phyloP scores from a whole-genome alignment of 2,329 filamentous ascomycete genomes.

The Fusarium multiceps region DNA sequence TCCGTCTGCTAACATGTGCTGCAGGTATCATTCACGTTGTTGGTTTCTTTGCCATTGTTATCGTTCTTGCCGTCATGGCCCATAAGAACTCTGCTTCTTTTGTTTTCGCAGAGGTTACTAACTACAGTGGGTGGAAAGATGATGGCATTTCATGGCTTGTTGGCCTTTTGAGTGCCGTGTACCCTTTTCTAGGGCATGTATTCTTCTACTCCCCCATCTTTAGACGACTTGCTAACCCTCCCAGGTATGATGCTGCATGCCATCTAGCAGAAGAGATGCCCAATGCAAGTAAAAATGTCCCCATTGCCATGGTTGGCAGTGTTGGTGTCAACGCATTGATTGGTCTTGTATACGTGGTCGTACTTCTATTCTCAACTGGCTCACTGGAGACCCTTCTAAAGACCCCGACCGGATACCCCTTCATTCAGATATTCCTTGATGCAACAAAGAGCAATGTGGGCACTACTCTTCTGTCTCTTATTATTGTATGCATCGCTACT shows the following conservation, averaged over 20 bases:
- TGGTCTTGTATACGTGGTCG: slow-evolving; percentile 55
- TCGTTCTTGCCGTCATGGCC: slow-evolving; percentile 48
- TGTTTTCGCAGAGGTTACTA: slow-evolving; percentile 50
- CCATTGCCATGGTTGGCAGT: slow-evolving; percentile 50
- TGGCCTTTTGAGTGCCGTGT: slow-evolving; percentile 48
- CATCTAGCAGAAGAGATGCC: slow-evolving; percentile 52
- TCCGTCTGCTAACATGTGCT: neutral
- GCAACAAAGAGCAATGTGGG: slow-evolving; percentile 43
- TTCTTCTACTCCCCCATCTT: fast-evolving
- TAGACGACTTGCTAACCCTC: neutral
- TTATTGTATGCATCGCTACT: slow-evolving; percentile 44
- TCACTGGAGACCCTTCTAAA: slow-evolving; percentile 52
- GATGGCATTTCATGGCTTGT: slow-evolving; percentile 51
- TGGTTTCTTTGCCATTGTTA: slow-evolving; percentile 45
- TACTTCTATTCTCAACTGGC: slow-evolving; percentile 58
- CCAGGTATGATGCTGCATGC: slow-evolving; percentile 50
- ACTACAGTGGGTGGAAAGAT: slow-evolving; percentile 49
- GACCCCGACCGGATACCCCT: slow-evolving; percentile 56
- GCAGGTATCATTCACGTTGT: slow-evolving; percentile 44
- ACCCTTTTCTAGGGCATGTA: slow-evolving; percentile 50
- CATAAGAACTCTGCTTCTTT: slow-evolving; percentile 46
- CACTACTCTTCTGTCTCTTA: slow-evolving; percentile 47
- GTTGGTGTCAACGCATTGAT: slow-evolving; percentile 58
- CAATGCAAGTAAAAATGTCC: slow-evolving; percentile 49
- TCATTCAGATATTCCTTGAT: slow-evolving; percentile 55